Base-by-base conservation (phyloP, 2,329 filamentous ascomycete genomes). In the Colletotrichum tabaci region DNA sequence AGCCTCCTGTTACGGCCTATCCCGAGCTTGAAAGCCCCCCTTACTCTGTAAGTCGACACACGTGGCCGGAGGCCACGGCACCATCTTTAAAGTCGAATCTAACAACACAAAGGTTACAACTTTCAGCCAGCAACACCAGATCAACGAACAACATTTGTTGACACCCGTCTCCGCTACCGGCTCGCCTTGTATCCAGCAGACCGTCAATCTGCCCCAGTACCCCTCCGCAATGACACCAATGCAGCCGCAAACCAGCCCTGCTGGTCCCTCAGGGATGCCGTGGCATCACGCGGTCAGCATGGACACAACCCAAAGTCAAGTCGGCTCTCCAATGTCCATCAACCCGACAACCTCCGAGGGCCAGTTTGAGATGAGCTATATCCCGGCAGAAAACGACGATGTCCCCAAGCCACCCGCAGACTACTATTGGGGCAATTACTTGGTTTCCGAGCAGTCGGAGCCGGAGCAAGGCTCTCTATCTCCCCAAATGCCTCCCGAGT, bases 141-240 rank as follows among this genome's bases (percentile, higher is more conserved):
- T 80, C 73, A 84, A 81, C 79, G 85, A 87, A 73, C 77, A 83
- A 47, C 81, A 80, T 55, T 80, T 88, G 66, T 79, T 87, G 60
- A 88, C 87, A n/a, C 87, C 87, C 35, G 83, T 84, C n/a, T 88
- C 87, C 57, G 81, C 81, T 58, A 80, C 82, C 66, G 83, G 80
- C 38, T 89, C 87, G 42, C 87, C 87, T 64, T 84, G 84, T 60
- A 75, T 87, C 53, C 81, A 83, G 64, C 84, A 87, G 66, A 81
- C 80, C 62, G 78, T 79, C 65, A 86, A 82, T 60, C 79, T 81
- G 75, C 78, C 80, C 68, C 78, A 80, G 38, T 87, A 86, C 73
- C 82, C 75, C 18, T 81, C 82, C n/a, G 78, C 80, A 47, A 77
- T 78, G 23, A 78, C 78, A 44, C 75, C 82, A 40, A 79, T 76